Conservation (phyloP, 2,329 filamentous ascomycete species). For the Talaromyces funiculosus region DNA sequence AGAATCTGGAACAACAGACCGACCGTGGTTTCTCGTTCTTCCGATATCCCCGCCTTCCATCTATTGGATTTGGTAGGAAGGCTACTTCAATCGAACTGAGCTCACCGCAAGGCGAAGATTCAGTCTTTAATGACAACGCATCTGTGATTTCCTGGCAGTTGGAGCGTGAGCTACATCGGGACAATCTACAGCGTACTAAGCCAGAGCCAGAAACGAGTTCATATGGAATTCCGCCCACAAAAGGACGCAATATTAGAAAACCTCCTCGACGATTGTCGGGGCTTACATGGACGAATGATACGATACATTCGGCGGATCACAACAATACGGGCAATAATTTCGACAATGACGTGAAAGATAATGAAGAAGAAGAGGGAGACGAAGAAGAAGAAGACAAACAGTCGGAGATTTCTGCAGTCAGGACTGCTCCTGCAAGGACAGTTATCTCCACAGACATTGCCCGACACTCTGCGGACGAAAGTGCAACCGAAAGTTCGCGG, state of each 20-base stretch:
- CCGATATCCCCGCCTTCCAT: conserved; percentile 11
- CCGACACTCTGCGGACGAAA: conserved; percentile 2
- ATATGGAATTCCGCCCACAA: conserved; percentile 17
- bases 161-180: conserved; percentile 33
- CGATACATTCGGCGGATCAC: not conserved
- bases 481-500: not conserved
- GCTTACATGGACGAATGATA: conserved; percentile 11
- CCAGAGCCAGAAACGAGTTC: conserved; percentile 22
- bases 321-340: conserved; percentile 22
- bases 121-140: conserved; percentile 25
- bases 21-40: conserved; percentile 14
- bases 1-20: conserved; percentile 1
- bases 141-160: conserved; percentile 31
- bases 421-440: conserved; percentile 5
- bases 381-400: conserved; percentile 10
- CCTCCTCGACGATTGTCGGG: conserved; percentile 29
- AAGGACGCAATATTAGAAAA: conserved; percentile 30
- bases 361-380: not conserved
- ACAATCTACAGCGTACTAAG: conserved; percentile 31
- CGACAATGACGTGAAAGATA: conserved; percentile 18
- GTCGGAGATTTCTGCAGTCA: not conserved
- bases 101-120: conserved; percentile 18
- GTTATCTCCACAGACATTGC: conserved; percentile 2
- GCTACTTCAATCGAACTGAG: conserved; percentile 16
- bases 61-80: conserved; percentile 1